phyloP scores from a whole-genome alignment of 192 early-diverging fungal species.

The Umbelopsis vinacea region DNA sequence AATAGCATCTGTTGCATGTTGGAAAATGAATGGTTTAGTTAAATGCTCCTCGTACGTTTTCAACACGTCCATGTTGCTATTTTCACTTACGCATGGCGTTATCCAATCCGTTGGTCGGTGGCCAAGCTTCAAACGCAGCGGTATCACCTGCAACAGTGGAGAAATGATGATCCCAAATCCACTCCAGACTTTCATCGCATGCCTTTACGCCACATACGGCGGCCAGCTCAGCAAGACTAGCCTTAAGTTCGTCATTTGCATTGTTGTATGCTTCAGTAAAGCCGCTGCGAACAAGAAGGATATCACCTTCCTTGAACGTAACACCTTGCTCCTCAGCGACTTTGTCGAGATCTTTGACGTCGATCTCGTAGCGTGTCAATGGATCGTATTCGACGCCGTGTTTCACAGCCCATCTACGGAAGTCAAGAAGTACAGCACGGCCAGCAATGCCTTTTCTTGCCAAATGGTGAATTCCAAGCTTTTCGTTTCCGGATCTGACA shows the following conservation, averaged over 20 bases:
- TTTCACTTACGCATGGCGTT: constrained; percentile 31
- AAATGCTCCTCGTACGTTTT: too few relatives aligned
- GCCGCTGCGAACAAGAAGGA: constrained; percentile 34
- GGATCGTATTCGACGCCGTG: constrained; percentile 30
- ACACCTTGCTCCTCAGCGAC: constrained; percentile 31
- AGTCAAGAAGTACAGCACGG: constrained; percentile 37
- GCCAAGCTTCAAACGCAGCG: constrained; percentile 28
- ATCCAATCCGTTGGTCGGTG: constrained; percentile 17
- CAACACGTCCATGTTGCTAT: not conserved
- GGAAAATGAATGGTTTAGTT: too few relatives aligned
- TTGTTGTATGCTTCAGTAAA: constrained; percentile 30
- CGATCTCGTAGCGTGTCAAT: constrained; percentile 26
- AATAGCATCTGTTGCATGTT: constrained; percentile 21
- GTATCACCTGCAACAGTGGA: constrained; percentile 34
- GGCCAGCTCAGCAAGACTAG: not conserved
- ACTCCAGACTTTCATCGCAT: constrained; percentile 34
- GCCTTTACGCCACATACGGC: constrained; percentile 33
- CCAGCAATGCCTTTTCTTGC: constrained; percentile 38
- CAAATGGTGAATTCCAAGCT: constrained; percentile 40
- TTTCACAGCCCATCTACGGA: constrained; percentile 28
- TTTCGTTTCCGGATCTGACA: constrained; percentile 8
- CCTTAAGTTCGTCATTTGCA: not conserved
- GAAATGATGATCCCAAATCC: constrained; percentile 42
- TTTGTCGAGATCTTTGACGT: constrained; percentile 28
- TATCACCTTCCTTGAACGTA: constrained; percentile 34